Percentiles rank a stretch among this genome's conserved stretches.
Evolutionary conservation across 106 monocot genomes (phyloP).

Genomic region (Dactylorhiza incarnata): DNA sequence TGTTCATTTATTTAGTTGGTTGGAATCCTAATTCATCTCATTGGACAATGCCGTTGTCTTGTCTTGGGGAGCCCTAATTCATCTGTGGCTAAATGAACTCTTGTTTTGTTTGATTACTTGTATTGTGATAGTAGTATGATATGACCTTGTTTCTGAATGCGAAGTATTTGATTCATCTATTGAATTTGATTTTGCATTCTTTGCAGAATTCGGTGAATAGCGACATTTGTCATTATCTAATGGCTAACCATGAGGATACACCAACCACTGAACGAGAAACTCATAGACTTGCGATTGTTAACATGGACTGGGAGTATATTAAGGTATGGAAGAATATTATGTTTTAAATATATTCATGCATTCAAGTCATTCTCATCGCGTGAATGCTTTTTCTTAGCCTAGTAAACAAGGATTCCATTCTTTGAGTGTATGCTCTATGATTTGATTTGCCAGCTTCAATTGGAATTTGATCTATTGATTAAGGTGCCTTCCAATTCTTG

Average conservation of each 20-base stretch:
- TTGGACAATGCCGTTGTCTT: too few relatives aligned
- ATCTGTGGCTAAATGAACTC: not conserved
- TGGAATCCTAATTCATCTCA: not conserved
- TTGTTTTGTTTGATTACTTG: not conserved
- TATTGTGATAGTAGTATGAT: not conserved
- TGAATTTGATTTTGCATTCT: constrained; percentile 3
- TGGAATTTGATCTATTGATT: not conserved
- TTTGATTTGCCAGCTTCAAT: not conserved
- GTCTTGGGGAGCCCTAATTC: not conserved
- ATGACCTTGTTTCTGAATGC: not conserved
- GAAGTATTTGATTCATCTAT: not conserved
- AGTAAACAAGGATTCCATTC: not conserved
- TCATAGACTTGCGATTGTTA: constrained; percentile 74
- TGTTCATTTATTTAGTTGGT: not conserved
- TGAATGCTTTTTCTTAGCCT: not conserved
- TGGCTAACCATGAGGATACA: constrained; percentile 69
- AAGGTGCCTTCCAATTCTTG: not conserved
- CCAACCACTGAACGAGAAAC: constrained; percentile 60
- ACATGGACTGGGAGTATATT: constrained; percentile 97
- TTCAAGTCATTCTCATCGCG: not conserved
- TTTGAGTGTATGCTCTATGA: not conserved
- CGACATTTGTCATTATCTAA: constrained; percentile 47
- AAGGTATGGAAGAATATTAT: constrained; percentile 41
- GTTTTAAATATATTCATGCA: not conserved
- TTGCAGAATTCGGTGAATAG: constrained; percentile 50